These are phyloP conservation scores for Mantamonas sphyraenae DNA, from an alignment of 78 protist genomes.

Conservation along the genomic window DNA sequence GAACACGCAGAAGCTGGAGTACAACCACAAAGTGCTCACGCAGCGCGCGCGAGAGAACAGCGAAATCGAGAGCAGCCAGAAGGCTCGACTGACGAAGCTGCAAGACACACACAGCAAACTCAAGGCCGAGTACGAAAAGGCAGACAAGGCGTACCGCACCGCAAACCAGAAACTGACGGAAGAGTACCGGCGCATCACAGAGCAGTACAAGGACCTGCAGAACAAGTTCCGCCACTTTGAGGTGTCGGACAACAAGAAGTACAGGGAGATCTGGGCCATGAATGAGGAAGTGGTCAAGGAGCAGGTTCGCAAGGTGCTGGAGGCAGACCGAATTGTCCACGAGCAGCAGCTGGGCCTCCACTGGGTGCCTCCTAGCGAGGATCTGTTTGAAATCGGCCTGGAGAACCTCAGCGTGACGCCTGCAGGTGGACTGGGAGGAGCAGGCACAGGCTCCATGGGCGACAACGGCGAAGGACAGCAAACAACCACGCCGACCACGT, in stretches of 20 bases:
- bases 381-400: slow-evolving; percentile 5
- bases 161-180: slow-evolving; percentile 8
- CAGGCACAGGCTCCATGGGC: neutral
- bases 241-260: slow-evolving; percentile 25
- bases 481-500: neutral
- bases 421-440: neutral
- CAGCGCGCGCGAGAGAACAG: slow-evolving; percentile 60
- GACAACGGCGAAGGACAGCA: neutral
- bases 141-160: slow-evolving; percentile 28
- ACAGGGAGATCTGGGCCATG: slow-evolving; percentile 59
- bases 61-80: slow-evolving; percentile 40
- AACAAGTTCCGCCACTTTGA: slow-evolving; percentile 54
- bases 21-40: slow-evolving; percentile 55
- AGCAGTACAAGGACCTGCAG: slow-evolving; percentile 72
- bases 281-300: slow-evolving; percentile 42
- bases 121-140: slow-evolving; percentile 22
- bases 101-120: slow-evolving; percentile 33
- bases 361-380: slow-evolving; percentile 49
- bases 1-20: slow-evolving; percentile 68
- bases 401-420: neutral
- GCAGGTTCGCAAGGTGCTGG: slow-evolving; percentile 19
- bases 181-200: slow-evolving; percentile 41
- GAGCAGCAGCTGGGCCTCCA: slow-evolving; percentile 55
- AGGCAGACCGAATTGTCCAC: slow-evolving; percentile 52
- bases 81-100: slow-evolving; percentile 22